phyloP scores from a whole-genome alignment of 2,329 filamentous ascomycete species.

The Didymella pinodella region DNA sequence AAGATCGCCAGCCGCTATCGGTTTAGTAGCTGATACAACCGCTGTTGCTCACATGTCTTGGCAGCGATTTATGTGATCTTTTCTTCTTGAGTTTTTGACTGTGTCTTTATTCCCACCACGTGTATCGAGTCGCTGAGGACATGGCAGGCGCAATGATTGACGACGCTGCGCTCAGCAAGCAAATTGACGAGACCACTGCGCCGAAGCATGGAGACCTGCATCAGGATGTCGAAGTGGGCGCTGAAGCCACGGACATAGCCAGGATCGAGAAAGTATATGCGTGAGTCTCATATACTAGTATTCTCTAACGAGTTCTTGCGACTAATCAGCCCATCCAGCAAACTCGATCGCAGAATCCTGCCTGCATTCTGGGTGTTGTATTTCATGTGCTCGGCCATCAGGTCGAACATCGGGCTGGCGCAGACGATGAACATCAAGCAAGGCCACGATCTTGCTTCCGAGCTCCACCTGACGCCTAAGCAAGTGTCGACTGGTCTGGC shows the following conservation, averaged over 20 bases:
- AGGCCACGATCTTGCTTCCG: constrained; percentile 76
- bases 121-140: not conserved
- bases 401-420: constrained; percentile 90
- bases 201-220: constrained; percentile 39
- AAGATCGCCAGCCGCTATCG: constrained; percentile 27
- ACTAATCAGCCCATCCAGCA: constrained; percentile 49
- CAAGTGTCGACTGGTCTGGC: constrained; percentile 86
- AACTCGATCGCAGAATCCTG: constrained; percentile 66
- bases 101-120: constrained; percentile 2
- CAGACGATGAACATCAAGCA: constrained; percentile 84
- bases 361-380: constrained; percentile 89
- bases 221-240: constrained; percentile 46
- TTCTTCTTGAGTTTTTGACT: constrained; percentile 10
- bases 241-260: constrained; percentile 45
- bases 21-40: constrained; percentile 28
- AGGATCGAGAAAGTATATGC: constrained; percentile 50
- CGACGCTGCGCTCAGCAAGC: constrained; percentile 28
- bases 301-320: not conserved
- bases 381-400: constrained; percentile 90
- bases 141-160: constrained; percentile 36
- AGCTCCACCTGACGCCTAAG: constrained; percentile 73
- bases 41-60: constrained; percentile 18
- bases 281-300: constrained; percentile 29
- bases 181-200: constrained; percentile 23
- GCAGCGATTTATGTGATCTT: constrained; percentile 20